Percentiles rank a stretch among this genome's conserved stretches.
phyloP scores from a whole-genome alignment of 1,284 basidiomycete species.

The Trichosporon coremiiforme region DNA sequence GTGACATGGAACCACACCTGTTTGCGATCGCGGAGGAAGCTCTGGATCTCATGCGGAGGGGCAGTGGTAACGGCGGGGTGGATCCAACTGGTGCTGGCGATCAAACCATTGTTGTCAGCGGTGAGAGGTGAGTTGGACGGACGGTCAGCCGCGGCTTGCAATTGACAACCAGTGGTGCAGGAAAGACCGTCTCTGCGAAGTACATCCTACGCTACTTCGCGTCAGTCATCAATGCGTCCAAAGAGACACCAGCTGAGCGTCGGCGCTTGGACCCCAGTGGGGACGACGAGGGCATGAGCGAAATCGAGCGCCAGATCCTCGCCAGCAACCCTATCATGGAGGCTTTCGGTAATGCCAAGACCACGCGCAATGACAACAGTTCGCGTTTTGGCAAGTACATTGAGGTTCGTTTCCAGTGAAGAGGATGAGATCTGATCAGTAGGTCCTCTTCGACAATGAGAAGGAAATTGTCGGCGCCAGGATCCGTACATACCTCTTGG shows the following conservation, averaged over 20 bases:
- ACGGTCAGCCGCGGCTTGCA: too few relatives aligned
- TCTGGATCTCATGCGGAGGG: slow-evolving; percentile 84
- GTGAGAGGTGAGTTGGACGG: too few relatives aligned
- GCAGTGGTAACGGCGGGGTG: slow-evolving; percentile 61
- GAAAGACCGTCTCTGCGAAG: slow-evolving; percentile 99
- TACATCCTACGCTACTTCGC: slow-evolving; percentile 99
- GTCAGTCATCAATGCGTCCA: slow-evolving; percentile 85
- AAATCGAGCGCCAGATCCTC: slow-evolving; percentile 94
- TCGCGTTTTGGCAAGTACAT: slow-evolving; percentile 99
- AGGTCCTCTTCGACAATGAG: slow-evolving; percentile 90
- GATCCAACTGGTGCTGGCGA: slow-evolving; percentile 71
- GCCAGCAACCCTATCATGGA: slow-evolving; percentile 99
- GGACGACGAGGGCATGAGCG: slow-evolving; percentile 66
- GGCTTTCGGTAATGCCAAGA: slow-evolving; percentile 99
- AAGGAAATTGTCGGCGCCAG: slow-evolving; percentile 97
- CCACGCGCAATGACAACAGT: slow-evolving; percentile 97
- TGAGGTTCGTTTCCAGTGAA: too few relatives aligned
- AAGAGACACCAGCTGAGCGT: slow-evolving; percentile 47
- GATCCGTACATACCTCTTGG: slow-evolving; percentile 95
- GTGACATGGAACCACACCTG: slow-evolving; percentile 95
- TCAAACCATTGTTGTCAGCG: slow-evolving; percentile 98
- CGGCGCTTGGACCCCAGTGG: slow-evolving; percentile 37
- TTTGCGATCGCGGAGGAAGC: slow-evolving; percentile 99
- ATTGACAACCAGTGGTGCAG: slow-evolving; percentile 73
- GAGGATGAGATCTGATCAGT: too few relatives aligned